These are phyloP conservation scores for Apiospora aurea DNA, from an alignment of 2,329 filamentous ascomycete genomes.

Conservation along the genomic window DNA sequence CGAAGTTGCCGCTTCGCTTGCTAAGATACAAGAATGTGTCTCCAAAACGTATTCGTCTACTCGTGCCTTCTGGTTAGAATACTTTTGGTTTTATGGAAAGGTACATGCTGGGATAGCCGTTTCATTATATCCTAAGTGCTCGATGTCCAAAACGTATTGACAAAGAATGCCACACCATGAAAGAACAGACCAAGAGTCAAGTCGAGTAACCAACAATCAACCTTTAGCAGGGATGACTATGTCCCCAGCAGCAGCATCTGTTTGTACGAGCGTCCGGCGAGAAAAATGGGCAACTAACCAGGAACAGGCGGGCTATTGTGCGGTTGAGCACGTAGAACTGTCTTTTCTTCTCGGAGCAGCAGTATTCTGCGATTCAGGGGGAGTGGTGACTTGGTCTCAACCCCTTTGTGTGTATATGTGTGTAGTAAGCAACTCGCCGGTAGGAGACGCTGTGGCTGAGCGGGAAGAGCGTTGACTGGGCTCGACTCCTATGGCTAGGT, in stretches of 20 bases:
- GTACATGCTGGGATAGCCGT: not conserved
- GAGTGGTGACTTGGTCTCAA: not conserved
- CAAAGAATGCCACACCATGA: not conserved
- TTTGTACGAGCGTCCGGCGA: not conserved
- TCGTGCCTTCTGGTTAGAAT: not conserved
- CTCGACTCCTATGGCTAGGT: constrained; percentile 1
- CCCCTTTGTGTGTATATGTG: not conserved
- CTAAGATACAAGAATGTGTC: not conserved
- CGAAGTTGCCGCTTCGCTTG: not conserved
- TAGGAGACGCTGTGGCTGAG: not conserved
- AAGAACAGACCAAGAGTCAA: constrained; percentile 11
- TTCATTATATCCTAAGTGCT: not conserved
- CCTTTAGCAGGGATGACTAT: not conserved
- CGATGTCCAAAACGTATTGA: not conserved
- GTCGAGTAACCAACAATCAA: not conserved
- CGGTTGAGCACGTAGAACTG: not conserved
- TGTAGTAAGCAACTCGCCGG: not conserved
- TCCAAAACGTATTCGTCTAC: not conserved
- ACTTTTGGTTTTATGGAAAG: not conserved
- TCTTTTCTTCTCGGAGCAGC: not conserved
- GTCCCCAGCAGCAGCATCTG: not conserved
- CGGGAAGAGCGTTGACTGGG: not conserved
- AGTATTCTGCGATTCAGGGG: not conserved
- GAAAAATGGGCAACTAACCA: not conserved
- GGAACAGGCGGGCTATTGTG: not conserved